Evolutionary conservation across 1,284 basidiomycete species (phyloP), one percentile per base, ranked within the genome.

Genomic region (Marasmius tenuissimus): DNA sequence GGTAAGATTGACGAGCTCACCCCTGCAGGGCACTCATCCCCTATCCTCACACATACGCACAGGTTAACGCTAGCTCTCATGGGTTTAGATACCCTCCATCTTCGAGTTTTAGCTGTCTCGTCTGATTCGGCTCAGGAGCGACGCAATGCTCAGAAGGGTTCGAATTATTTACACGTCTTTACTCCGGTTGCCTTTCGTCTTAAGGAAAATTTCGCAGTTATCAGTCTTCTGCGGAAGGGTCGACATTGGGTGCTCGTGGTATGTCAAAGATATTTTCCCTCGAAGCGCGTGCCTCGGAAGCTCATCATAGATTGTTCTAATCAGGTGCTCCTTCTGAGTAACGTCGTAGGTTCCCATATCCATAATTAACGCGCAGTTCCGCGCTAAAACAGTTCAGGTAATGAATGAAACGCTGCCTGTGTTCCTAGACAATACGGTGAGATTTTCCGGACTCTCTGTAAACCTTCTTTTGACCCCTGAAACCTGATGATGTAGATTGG

Each of bases 11-110:
- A 4, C 27, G 27, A 27, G 27, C 27, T 27, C 27, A 27, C 27
- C 27, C 27, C 27, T 27, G 27, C 27, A 27, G 4, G 27, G 27
- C 27, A 27, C 27, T 27, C 27, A 27, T 27, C 27, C 27, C 27
- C 27, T 27, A 27, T 14, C n/a, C 1, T 40, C 22, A 11, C 39
- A 45, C n/a, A 39, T 11, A 18, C 47, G 14, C 39, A 65, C 63
- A 88, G 88, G 1, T 79, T 97, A 57, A 97, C 94, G 0, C 85
- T 97, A 22, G 95, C 93, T 4, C 81, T 97, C 35, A 97, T 97
- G 96, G 96, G 96, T 1, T 85, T 97, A n/a, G 96, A 98, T 70
- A 91, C 95, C 68, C 84, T 98, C 49, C 94, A 97, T 70, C 82
- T 97, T 20, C 89, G 93, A 35, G 95, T 97, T 1, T 81, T 97